phyloP scores from a whole-genome alignment of 2,329 filamentous ascomycete genomes.

The Penicillium sp. region DNA sequence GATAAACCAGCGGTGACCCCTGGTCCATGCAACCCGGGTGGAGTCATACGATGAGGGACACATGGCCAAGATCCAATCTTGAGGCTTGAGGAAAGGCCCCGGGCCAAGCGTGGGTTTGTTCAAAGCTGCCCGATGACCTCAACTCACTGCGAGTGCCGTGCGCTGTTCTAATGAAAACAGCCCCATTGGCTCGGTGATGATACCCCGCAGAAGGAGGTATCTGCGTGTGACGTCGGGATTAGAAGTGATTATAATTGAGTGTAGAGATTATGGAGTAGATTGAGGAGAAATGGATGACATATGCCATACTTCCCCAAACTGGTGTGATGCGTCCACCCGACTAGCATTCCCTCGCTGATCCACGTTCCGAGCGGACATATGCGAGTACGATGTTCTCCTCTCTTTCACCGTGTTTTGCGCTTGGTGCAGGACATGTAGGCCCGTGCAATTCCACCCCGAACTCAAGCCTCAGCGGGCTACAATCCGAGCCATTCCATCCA shows the following conservation, averaged over 20 bases:
- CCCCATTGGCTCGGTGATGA: constrained; percentile 1
- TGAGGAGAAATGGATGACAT: neutral
- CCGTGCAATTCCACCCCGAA: neutral
- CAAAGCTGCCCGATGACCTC: constrained; percentile 2
- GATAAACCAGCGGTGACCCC: neutral
- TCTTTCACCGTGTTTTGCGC: neutral
- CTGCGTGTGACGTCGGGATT: neutral
- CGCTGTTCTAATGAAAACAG: neutral
- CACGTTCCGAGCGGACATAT: neutral
- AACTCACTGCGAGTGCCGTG: neutral
- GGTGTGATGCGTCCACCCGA: constrained; percentile 1
- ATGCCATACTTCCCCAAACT: neutral
- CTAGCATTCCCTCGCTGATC: neutral
- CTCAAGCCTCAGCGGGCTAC: neutral
- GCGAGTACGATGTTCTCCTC: neutral
- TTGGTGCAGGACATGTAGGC: neutral
- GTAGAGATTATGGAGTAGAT: neutral
- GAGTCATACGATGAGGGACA: constrained; percentile 1
- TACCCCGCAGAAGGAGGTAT: constrained; percentile 6
- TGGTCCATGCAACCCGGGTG: neutral
- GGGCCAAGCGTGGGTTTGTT: neutral
- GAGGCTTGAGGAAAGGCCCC: neutral
- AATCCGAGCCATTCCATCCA: too few species aligned
- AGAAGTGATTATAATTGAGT: neutral
- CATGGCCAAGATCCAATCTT: neutral